A percentile compares a stretch with the other conserved stretches of the same genome.
phyloP scores from a whole-genome alignment of 306 rosid species.

The Quercus robur region DNA sequence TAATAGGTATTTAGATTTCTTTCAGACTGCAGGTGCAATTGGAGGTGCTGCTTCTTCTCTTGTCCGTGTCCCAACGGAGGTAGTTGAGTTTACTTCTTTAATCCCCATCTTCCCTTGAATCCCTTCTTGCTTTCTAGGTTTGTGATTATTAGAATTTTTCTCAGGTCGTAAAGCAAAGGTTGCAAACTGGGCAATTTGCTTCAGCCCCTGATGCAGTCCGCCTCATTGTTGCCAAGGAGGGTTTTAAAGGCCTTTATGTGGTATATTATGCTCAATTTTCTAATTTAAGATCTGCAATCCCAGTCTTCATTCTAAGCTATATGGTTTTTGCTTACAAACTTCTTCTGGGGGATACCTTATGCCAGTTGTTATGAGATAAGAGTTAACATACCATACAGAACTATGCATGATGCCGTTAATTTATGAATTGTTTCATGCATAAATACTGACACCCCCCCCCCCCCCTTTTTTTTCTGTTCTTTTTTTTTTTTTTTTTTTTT shows the following conservation, averaged over 20 bases:
- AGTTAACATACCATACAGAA: conserved; percentile 2
- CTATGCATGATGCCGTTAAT: neutral
- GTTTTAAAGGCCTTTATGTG: conserved; percentile 67
- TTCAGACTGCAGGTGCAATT: conserved; percentile 77
- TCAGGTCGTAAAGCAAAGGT: conserved; percentile 61
- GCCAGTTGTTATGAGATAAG: no score
- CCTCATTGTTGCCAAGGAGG: conserved; percentile 36
- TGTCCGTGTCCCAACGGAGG: conserved; percentile 88
- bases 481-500: neutral
- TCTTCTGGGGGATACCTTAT: no score
- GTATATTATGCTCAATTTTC: conserved; percentile 33
- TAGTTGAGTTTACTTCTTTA: conserved; percentile 20
- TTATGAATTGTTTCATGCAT: neutral
- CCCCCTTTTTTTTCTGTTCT: no score
- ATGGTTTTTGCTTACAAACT: no score
- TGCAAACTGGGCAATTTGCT: conserved; percentile 40
- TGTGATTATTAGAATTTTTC: conserved; percentile 22
- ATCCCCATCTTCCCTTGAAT: neutral
- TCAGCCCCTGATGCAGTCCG: conserved; percentile 36
- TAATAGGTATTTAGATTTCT: conserved; percentile 33
- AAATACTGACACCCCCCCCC: neutral
- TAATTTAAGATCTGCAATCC: conserved; percentile 2
- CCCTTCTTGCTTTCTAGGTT: neutral
- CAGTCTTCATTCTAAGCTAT: no score
- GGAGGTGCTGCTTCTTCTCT: conserved; percentile 75